Evolutionary conservation across 129 eudicot species (phyloP).

Genomic region (Erigeron canadensis): DNA sequence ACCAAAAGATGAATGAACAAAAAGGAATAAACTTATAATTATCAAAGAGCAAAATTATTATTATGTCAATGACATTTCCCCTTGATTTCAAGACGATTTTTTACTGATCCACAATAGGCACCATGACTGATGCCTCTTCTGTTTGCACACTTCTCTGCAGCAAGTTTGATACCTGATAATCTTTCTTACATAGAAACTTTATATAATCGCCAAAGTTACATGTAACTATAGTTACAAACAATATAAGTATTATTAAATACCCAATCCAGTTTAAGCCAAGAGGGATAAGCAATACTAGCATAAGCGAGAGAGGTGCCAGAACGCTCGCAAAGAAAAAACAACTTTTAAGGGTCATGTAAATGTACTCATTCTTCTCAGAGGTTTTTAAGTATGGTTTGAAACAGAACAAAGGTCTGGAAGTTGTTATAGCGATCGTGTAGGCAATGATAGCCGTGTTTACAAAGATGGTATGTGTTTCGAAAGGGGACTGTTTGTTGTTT

Average conservation of each 20-base stretch:
- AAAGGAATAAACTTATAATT: no score
- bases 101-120: no score
- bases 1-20: no score
- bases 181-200: neutral
- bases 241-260: neutral
- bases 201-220: conserved; percentile 1
- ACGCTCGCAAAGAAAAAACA: neutral
- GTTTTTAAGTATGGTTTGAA: neutral
- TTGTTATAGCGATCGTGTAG: neutral
- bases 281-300: conserved; percentile 23
- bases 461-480: neutral
- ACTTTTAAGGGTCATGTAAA: conserved; percentile 2
- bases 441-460: neutral
- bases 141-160: no score
- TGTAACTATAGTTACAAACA: conserved; percentile 9
- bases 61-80: no score
- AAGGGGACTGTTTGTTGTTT: neutral
- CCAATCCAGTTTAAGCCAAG: neutral
- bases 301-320: conserved; percentile 23
- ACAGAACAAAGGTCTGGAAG: neutral
- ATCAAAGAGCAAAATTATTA: no score
- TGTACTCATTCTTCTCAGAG: neutral
- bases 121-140: no score
- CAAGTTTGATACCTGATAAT: neutral
- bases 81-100: no score